Evolutionary conservation across 116 monocot genomes (phyloP).

Genomic region (Iris pallida): DNA sequence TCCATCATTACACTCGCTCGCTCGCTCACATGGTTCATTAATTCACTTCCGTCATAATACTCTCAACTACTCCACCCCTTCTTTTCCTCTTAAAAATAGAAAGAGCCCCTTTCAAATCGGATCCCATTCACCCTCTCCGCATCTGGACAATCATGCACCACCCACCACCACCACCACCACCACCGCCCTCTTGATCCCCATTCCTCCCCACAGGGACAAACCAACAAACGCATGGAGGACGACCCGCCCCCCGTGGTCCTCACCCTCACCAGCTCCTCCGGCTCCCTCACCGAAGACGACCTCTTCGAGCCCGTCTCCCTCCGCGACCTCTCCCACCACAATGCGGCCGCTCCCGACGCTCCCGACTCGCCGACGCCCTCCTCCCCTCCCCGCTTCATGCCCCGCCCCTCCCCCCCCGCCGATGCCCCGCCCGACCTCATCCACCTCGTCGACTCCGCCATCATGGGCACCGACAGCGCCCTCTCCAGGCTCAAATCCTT

Average conservation of each 20-base stretch:
- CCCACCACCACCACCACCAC: not conserved
- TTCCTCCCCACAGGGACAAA: not conserved
- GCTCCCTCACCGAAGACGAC: slow-evolving; percentile 27
- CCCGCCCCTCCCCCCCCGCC: slow-evolving; percentile 35
- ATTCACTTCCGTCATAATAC: not conserved
- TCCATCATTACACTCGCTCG: too few relatives aligned
- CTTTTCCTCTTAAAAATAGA: too few relatives aligned
- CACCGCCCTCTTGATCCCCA: not conserved
- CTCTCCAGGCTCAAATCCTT: slow-evolving; percentile 36
- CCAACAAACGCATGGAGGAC: slow-evolving; percentile 32
- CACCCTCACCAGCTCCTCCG: slow-evolving; percentile 25
- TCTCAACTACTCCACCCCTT: not conserved
- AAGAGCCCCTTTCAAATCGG: not conserved
- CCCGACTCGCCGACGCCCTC: slow-evolving; percentile 11
- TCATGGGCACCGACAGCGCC: slow-evolving; percentile 55
- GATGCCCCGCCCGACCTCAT: slow-evolving; percentile 60
- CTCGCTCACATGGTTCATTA: too few relatives aligned
- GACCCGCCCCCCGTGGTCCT: slow-evolving; percentile 19
- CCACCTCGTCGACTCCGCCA: slow-evolving; percentile 77
- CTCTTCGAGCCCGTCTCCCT: slow-evolving; percentile 25
- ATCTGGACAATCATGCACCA: too few relatives aligned
- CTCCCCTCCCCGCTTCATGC: slow-evolving; percentile 38
- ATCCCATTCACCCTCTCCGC: not conserved
- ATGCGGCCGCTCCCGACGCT: slow-evolving; percentile 9
- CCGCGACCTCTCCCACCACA: slow-evolving; percentile 9